Evolutionary conservation across 768 basidiomycete genomes (phyloP).

Genomic region (Lepiota brunneoincarnata): DNA sequence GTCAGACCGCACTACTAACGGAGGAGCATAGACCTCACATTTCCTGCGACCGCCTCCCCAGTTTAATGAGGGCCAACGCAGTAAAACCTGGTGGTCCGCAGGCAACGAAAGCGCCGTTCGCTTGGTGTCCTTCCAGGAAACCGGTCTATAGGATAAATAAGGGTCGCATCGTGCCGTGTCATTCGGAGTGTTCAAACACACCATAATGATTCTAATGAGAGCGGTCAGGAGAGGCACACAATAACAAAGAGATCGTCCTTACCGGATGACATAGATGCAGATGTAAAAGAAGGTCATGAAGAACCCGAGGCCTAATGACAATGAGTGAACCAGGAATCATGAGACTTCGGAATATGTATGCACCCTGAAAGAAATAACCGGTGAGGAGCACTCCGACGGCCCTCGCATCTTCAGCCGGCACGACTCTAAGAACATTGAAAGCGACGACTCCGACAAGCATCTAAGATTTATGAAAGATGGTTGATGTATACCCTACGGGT

Average conservation of each 20-base stretch:
- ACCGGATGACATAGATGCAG: slow-evolving; percentile 46
- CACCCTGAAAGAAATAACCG: slow-evolving; percentile 49
- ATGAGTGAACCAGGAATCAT: not conserved
- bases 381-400: slow-evolving; percentile 38
- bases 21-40: slow-evolving; percentile 27
- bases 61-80: slow-evolving; percentile 42
- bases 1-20: not conserved
- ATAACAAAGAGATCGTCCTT: slow-evolving; percentile 9
- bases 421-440: slow-evolving; percentile 38
- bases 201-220: slow-evolving; percentile 35
- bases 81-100: slow-evolving; percentile 50
- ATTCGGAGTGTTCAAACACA: slow-evolving; percentile 14
- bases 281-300: slow-evolving; percentile 52
- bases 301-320: slow-evolving; percentile 36
- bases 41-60: slow-evolving; percentile 33
- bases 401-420: slow-evolving; percentile 31
- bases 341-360: not conserved
- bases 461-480: slow-evolving; percentile 17
- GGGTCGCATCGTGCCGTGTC: not conserved
- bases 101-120: slow-evolving; percentile 46
- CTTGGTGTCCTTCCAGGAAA: slow-evolving; percentile 45
- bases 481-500: not conserved
- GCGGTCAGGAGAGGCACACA: not conserved
- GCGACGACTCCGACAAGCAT: slow-evolving; percentile 49
- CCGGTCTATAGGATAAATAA: slow-evolving; percentile 31